These are phyloP conservation scores for Sequoia sempervirens DNA, from an alignment of 75 land plant species.

Conservation along the genomic window DNA sequence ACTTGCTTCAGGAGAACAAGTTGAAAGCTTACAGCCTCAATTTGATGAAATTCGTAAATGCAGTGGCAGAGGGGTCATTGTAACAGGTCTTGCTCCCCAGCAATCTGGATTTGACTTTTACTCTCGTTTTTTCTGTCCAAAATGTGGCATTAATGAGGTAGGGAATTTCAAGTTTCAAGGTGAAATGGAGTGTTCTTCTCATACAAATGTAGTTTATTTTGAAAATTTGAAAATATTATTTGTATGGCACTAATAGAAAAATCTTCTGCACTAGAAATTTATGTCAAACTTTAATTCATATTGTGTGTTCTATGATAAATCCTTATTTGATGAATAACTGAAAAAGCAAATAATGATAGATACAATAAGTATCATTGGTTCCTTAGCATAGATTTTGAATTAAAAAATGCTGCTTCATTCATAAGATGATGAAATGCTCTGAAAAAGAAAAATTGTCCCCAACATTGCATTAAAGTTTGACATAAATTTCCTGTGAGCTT, in stretches of 20 bases:
- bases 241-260: background rate
- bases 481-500: background rate
- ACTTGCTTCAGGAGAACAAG: constrained; percentile 41
- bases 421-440: background rate
- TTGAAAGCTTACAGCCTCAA: constrained; percentile 41
- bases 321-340: background rate
- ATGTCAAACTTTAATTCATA: background rate
- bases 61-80: constrained; percentile 45
- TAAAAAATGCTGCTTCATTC: background rate
- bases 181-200: background rate
- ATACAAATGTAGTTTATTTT: background rate
- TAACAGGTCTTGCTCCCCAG: constrained; percentile 48
- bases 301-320: background rate
- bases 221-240: background rate
- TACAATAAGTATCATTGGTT: background rate
- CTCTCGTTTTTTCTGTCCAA: constrained; percentile 72
- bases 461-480: background rate
- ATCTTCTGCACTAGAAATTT: background rate
- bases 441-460: background rate
- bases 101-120: constrained; percentile 56
- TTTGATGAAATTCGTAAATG: constrained; percentile 44
- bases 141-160: constrained; percentile 68
- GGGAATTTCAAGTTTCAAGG: background rate
- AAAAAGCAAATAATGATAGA: background rate
- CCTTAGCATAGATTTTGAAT: background rate